phyloP scores from a whole-genome alignment of 331 rosid species.

The Arachis monticola region DNA sequence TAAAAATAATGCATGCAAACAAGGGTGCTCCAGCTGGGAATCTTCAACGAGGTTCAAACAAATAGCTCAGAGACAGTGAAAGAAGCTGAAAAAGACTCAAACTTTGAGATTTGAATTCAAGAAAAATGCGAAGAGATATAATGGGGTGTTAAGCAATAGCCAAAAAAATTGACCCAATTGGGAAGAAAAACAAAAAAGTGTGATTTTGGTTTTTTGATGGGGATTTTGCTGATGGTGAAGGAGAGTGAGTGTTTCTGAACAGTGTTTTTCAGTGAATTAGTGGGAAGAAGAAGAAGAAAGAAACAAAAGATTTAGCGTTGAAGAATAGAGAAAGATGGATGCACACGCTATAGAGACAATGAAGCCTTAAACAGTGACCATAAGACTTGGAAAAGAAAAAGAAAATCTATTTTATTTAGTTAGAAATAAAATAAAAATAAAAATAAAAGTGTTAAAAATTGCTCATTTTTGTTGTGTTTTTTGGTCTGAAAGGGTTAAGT shows the following conservation, averaged over 20 bases:
- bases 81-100: slow-evolving; percentile 34
- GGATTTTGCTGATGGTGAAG: slow-evolving; percentile 38
- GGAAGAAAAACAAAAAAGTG: neutral
- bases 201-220: slow-evolving; percentile 21
- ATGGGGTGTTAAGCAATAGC: slow-evolving; percentile 43
- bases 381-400: slow-evolving; percentile 26
- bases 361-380: slow-evolving; percentile 22
- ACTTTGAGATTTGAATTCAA: slow-evolving; percentile 31
- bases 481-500: neutral
- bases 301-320: slow-evolving; percentile 28
- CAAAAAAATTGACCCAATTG: neutral
- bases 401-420: slow-evolving; percentile 1
- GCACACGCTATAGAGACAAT: slow-evolving; percentile 25
- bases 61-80: slow-evolving; percentile 25
- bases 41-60: slow-evolving; percentile 41
- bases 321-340: slow-evolving; percentile 29
- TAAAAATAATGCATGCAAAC: slow-evolving; percentile 37
- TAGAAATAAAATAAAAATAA: neutral
- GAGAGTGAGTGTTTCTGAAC: neutral
- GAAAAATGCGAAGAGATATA: slow-evolving; percentile 41
- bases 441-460: neutral
- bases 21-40: slow-evolving; percentile 35
- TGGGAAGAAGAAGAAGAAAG: neutral
- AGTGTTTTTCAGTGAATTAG: slow-evolving; percentile 19
- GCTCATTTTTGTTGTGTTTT: neutral